phyloP scores from a whole-genome alignment of 176 grass and related monocot genomes.

The Olyra latifolia region DNA sequence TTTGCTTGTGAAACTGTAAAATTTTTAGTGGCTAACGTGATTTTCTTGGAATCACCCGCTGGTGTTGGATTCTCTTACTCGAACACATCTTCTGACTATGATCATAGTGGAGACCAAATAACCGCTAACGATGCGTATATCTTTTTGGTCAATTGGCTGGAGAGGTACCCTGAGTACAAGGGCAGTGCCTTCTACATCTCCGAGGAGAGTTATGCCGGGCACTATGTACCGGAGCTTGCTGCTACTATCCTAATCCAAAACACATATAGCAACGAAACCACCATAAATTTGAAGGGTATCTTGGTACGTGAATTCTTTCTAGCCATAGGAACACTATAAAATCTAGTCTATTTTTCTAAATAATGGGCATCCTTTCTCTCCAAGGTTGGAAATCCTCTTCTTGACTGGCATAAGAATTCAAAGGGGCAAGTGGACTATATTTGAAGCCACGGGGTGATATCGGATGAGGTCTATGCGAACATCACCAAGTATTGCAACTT shows the following conservation, averaged over 20 bases:
- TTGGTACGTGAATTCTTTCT: conserved; percentile 15
- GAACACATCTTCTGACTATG: conserved; percentile 36
- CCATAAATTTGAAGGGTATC: conserved; percentile 47
- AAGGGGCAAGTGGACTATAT: conserved; percentile 16
- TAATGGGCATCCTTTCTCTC: not conserved
- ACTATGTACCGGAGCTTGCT: conserved; percentile 49
- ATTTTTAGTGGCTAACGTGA: conserved; percentile 47
- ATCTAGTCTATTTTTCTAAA: not conserved
- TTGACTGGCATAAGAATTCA: conserved; percentile 8
- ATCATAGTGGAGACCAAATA: conserved; percentile 31
- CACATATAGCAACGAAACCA: conserved; percentile 21
- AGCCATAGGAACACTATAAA: not conserved
- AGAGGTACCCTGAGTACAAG: conserved; percentile 41
- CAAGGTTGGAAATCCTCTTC: conserved; percentile 50
- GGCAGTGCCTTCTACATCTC: conserved; percentile 52
- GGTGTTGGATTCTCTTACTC: conserved; percentile 66
- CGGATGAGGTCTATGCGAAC: conserved; percentile 32
- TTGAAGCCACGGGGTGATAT: conserved; percentile 47
- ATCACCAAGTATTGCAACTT: conserved; percentile 45
- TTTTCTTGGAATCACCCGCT: conserved; percentile 62
- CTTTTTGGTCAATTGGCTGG: conserved; percentile 38
- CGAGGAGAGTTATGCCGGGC: conserved; percentile 58
- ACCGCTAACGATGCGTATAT: conserved; percentile 33
- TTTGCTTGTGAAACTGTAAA: not conserved
- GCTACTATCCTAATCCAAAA: conserved; percentile 41